Evolutionary conservation across 176 grass and related monocot genomes (phyloP), one percentile per base, ranked within the genome.

Genomic region (Musa beccarii): DNA sequence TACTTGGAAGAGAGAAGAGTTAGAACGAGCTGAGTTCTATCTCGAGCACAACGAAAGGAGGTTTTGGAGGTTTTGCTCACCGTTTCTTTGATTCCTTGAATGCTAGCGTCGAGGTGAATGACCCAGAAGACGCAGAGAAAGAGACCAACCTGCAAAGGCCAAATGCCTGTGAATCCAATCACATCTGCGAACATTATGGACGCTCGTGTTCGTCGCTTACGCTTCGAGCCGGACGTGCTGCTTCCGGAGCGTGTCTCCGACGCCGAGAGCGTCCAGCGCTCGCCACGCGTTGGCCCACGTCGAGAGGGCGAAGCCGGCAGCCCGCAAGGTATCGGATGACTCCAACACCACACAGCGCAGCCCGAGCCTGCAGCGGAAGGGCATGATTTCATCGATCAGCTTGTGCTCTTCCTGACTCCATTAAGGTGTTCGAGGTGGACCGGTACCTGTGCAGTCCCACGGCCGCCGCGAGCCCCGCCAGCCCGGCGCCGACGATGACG

Each of bases 311-410:
- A 85, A 92, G 14, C 93, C 87, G 0, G 85, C 82, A 13, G 93
- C 59, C 50, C 90, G 82, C 22, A 97, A 74, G 52, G 68, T 21
- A 71, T 79, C 80, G 29, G 87, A 92, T 63, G 93, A 97, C 73
- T 97, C 90, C 77, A 97, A 78, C 79, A 97, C 89, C 72, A 85
- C 1, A 79, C 93, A 81, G 66, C 77, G 71, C 54, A 92, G 59
- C 52, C 93, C 88, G 79, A 83, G 79, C 80, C 93, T 92, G 87
- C 25, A 78, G 9, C 16, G 16, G 2, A 7, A 75, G 12, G 25
- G 0, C 52, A 57, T 22, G 22, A 22, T 19, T 3, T 17, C 2
- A 0, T 17, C 2, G 17, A 26, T n/a, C 3, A 16, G 5, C n/a
- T 49, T 0, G 49, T 9, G 34, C 11, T 11, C 53, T 21, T 17